Evolutionary conservation across 306 rosid species (phyloP).

Genomic region (Ceratonia siliqua): DNA sequence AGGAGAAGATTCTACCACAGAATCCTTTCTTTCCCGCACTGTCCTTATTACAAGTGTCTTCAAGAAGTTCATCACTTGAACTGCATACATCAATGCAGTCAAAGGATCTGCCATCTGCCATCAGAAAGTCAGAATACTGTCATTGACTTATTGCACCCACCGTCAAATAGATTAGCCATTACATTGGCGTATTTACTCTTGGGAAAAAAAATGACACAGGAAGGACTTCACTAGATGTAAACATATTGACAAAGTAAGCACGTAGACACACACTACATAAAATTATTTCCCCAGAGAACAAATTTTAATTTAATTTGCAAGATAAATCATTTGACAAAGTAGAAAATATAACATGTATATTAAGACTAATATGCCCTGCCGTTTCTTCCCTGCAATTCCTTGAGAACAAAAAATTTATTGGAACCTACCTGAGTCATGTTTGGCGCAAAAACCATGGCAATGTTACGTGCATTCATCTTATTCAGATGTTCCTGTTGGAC

Average conservation of each 20-base stretch:
- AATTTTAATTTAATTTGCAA: background rate
- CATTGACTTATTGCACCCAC: background rate
- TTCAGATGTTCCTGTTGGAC: constrained; percentile 62
- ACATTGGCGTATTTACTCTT: background rate
- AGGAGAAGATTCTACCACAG: constrained; percentile 39
- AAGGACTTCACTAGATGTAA: background rate
- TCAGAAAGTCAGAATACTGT: constrained; percentile 6
- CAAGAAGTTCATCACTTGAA: constrained; percentile 78
- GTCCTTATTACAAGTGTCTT: constrained; percentile 60
- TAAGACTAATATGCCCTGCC: background rate
- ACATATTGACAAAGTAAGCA: background rate
- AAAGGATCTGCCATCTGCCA: constrained; percentile 75
- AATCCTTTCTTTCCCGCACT: constrained; percentile 46
- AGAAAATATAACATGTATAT: background rate
- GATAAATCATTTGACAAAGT: background rate
- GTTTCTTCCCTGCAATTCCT: background rate
- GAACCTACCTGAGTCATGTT: constrained; percentile 73
- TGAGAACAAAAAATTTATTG: background rate
- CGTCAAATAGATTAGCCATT: background rate
- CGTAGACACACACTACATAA: no score
- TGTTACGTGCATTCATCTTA: constrained; percentile 74
- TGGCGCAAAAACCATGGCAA: constrained; percentile 81
- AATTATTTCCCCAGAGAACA: background rate
- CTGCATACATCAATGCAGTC: constrained; percentile 80
- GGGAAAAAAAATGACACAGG: background rate